Conservation (phyloP, 2,329 filamentous ascomycete genomes). For the Colletotrichum echinochloae region DNA sequence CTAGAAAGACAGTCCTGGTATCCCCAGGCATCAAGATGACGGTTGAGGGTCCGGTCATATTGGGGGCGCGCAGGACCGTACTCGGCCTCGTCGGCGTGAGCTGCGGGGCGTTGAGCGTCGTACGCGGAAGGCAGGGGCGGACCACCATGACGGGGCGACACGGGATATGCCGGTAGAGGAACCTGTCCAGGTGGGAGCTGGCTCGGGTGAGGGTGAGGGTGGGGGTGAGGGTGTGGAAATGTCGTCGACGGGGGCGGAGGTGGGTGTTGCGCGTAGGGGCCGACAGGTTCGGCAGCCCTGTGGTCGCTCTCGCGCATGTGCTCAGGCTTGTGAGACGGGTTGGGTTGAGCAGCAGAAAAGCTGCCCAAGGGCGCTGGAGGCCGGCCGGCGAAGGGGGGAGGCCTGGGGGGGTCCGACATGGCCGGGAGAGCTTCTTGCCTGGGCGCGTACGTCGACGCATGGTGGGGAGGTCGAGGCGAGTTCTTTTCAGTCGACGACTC, state of each 20-base stretch:
- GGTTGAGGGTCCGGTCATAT: constrained; percentile 60
- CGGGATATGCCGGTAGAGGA: constrained; percentile 62
- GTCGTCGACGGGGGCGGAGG: constrained; percentile 35
- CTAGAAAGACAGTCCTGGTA: constrained; percentile 65
- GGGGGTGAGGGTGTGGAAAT: constrained; percentile 30
- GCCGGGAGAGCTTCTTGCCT: constrained; percentile 57
- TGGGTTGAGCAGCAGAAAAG: constrained; percentile 54
- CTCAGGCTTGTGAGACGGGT: constrained; percentile 57
- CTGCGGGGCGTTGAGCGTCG: constrained; percentile 57
- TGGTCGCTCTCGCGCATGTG: constrained; percentile 51
- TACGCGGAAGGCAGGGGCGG: constrained; percentile 59
- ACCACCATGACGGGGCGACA: constrained; percentile 63
- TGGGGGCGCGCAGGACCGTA: constrained; percentile 54
- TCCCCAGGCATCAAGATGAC: constrained; percentile 65
- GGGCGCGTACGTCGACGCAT: constrained; percentile 52
- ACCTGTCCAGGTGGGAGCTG: constrained; percentile 62
- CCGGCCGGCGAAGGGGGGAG: constrained; percentile 50
- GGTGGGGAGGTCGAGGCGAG: constrained; percentile 58
- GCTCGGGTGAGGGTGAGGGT: constrained; percentile 42
- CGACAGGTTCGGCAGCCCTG: constrained; percentile 54
- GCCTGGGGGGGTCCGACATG: constrained; percentile 56
- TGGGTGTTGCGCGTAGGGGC: constrained; percentile 48
- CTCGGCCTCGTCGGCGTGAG: constrained; percentile 59
- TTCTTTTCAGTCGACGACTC: constrained; percentile 57
- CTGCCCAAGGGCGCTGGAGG: constrained; percentile 55